Evolutionary conservation across 176 grass and related monocot species (phyloP), one percentile per base, ranked within the genome.

Genomic region (Cenchrus purpureus): DNA sequence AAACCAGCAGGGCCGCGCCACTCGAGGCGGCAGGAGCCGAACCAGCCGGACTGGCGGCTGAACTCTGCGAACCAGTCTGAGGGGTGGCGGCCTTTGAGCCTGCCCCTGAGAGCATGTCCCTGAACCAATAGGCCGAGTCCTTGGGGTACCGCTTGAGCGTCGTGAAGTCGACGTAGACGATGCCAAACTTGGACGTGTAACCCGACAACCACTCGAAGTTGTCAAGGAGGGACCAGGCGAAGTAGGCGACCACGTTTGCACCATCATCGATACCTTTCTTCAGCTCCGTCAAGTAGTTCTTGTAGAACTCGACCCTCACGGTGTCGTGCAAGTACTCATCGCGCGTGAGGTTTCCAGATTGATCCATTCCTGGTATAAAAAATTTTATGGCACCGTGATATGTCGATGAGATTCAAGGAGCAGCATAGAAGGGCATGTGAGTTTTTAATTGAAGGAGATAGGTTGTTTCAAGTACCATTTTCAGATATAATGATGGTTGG

Each of bases 131-230:
- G 48, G 94, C 94, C 14, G 91, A 97, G 69, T 81, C 78, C 89
- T 97, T 97, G 5, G 94, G 91, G 76, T 94, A 94, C 14, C 89
- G 72, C 61, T 92, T 92, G 8, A 84, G 85, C 12, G 89, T 91
- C 3, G 66, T 80, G 69, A 86, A 97, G 65, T 97, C 94, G 4
- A 97, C 91, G 65, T 97, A 94, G 43, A 97, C 89, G 31, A 97
- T 86, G 32, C 94, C 91, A 3, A 97, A 97, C 37, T 88, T 92
- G 48, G 91, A 97, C 0, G 94, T 93, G 83, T 94, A 97, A 12
- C 94, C 94, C 20, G 90, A 82, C 57, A 89, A 84, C 94, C 91
- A 97, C 79, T 94, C 92, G 29, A 94, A 94, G 84, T 94, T 97
- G 83, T 97, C 94, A 11, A 97, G 88, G 16, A 97, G 86, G 48